Evolutionary conservation across 345 rosid species (phyloP).

Genomic region (Ceriops zippeliana): DNA sequence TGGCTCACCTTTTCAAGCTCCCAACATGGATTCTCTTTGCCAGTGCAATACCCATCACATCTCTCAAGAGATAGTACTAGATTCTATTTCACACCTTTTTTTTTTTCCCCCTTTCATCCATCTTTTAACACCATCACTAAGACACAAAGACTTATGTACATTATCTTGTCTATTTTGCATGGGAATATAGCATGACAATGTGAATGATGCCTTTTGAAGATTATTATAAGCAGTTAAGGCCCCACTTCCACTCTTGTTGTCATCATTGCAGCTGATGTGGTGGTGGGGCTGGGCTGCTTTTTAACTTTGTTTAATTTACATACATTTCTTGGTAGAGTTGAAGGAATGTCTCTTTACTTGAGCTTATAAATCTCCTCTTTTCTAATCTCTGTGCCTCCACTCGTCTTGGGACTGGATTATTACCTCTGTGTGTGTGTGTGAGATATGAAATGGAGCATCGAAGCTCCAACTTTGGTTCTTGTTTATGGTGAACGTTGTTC

Average conservation of each 20-base stretch:
- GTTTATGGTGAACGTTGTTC: too few species aligned
- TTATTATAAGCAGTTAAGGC: conserved; percentile 21
- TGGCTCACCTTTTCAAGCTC: conserved; percentile 55
- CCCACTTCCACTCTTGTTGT: conserved; percentile 34
- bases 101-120: conserved; percentile 18
- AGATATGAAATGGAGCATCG: too few species aligned
- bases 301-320: conserved; percentile 14
- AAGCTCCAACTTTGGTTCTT: too few species aligned
- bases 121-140: neutral
- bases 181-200: conserved; percentile 21
- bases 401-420: conserved; percentile 16
- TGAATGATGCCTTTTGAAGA: conserved; percentile 16
- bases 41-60: conserved; percentile 47
- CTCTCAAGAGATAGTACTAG: conserved; percentile 47
- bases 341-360: conserved; percentile 41
- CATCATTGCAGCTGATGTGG: conserved; percentile 48
- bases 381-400: conserved; percentile 24
- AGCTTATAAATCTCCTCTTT: conserved; percentile 16
- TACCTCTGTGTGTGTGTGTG: too few species aligned
- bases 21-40: conserved; percentile 53
- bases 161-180: conserved; percentile 29
- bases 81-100: conserved; percentile 25
- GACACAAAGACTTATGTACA: neutral
- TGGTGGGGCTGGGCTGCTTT: conserved; percentile 36
- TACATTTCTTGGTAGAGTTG: conserved; percentile 27